A percentile compares a stretch with the other conserved stretches of the same genome.
Evolutionary conservation across 2,329 filamentous ascomycete genomes (phyloP).

Genomic region (Fusarium sp.): DNA sequence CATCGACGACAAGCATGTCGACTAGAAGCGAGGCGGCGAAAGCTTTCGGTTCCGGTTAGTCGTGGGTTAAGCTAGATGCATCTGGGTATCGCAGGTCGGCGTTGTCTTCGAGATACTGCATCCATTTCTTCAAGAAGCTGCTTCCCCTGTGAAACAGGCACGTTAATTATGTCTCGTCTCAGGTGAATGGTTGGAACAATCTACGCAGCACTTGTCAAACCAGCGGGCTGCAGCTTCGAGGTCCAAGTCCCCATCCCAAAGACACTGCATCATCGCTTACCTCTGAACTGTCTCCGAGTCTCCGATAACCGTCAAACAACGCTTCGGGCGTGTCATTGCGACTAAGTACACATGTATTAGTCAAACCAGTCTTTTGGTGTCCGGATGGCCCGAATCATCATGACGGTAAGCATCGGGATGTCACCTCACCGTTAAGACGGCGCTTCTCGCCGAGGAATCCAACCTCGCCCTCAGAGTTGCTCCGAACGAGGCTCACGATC

Average conservation of each 20-base stretch:
- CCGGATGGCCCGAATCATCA: neutral
- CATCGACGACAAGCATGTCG: neutral
- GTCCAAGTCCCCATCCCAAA: constrained; percentile 8
- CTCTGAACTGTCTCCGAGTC: constrained; percentile 92
- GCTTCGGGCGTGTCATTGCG: constrained; percentile 94
- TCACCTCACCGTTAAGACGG: constrained; percentile 81
- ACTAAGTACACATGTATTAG: constrained; percentile 70
- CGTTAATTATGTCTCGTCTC: constrained; percentile 35
- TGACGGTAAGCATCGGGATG: constrained; percentile 2
- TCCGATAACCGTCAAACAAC: constrained; percentile 89
- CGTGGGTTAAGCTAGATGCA: constrained; percentile 52
- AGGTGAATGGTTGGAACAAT: constrained; percentile 34
- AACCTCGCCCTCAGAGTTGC: constrained; percentile 86
- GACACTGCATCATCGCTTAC: constrained; percentile 63
- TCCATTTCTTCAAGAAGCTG: constrained; percentile 88
- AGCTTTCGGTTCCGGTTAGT: constrained; percentile 6
- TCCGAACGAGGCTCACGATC: constrained; percentile 91
- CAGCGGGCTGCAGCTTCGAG: constrained; percentile 11
- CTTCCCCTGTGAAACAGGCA: constrained; percentile 70
- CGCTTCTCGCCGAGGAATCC: constrained; percentile 94
- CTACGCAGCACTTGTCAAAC: constrained; percentile 26
- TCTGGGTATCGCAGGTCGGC: constrained; percentile 92
- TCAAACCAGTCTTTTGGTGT: constrained; percentile 2
- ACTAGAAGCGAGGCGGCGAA: neutral
- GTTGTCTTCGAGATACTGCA: constrained; percentile 88